phyloP scores from a whole-genome alignment of 441 rosid genomes.

The Pelargonium cotyledonis region DNA sequence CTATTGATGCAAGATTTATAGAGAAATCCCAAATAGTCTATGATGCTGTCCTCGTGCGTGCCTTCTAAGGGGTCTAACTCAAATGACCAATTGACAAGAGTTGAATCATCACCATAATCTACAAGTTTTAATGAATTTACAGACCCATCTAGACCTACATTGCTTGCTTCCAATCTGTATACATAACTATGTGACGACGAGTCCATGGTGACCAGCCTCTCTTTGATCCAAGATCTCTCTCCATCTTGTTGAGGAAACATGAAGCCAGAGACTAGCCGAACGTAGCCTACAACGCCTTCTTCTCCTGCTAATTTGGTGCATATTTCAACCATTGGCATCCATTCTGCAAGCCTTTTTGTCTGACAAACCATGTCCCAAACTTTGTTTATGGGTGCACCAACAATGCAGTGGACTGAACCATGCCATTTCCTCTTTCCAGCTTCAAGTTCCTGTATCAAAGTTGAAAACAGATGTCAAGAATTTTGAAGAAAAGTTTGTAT shows the following conservation, averaged over 20 bases:
- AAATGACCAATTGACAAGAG: constrained; percentile 41
- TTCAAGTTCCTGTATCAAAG: constrained; percentile 22
- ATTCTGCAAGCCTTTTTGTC: constrained; percentile 37
- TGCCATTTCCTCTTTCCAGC: constrained; percentile 33
- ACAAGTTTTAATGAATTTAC: constrained; percentile 34
- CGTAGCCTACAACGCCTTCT: constrained; percentile 41
- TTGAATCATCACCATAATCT: constrained; percentile 36
- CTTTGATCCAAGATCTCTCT: constrained; percentile 57
- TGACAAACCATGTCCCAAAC: constrained; percentile 43
- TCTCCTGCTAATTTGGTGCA: constrained; percentile 41
- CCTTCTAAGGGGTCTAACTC: constrained; percentile 42
- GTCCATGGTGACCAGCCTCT: constrained; percentile 44
- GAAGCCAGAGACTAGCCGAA: constrained; percentile 45
- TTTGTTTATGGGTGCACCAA: constrained; percentile 36
- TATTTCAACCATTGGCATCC: constrained; percentile 55
- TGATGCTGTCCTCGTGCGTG: constrained; percentile 30
- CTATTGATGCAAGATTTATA: constrained; percentile 48
- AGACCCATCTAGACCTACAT: constrained; percentile 49
- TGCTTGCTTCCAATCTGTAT: constrained; percentile 49
- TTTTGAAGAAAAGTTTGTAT: background rate
- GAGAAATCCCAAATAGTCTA: constrained; percentile 46
- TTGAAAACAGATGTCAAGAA: background rate
- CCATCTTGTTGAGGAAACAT: constrained; percentile 53
- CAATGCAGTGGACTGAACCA: constrained; percentile 38
- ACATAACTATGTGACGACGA: constrained; percentile 26